Conservation (phyloP, 116 monocot genomes). For the Dioscorea cayenensis region DNA sequence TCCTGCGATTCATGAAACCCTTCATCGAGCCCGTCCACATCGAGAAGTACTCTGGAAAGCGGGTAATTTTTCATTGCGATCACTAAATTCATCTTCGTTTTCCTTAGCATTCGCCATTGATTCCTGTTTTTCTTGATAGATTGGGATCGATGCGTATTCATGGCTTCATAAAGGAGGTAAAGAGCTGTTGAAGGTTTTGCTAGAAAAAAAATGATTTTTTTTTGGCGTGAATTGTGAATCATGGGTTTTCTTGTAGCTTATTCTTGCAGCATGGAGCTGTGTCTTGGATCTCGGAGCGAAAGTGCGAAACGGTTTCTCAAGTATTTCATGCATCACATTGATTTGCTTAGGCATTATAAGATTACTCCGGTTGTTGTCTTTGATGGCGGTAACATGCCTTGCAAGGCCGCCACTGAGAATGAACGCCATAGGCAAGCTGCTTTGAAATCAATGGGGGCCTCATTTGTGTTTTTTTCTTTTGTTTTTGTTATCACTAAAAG, state of each 20-base stretch:
- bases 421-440: constrained; percentile 39
- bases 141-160: constrained; percentile 86
- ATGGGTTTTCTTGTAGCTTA: constrained; percentile 44
- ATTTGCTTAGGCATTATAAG: constrained; percentile 55
- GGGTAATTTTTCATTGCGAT: constrained; percentile 23
- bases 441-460: neutral
- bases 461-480: neutral
- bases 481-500: too few relatives aligned
- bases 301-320: constrained; percentile 43
- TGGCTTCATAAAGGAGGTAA: constrained; percentile 95
- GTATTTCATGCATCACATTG: constrained; percentile 80
- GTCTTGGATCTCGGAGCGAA: constrained; percentile 28
- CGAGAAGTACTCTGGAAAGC: constrained; percentile 55
- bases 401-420: constrained; percentile 53
- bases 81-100: neutral
- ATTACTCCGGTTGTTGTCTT: constrained; percentile 71
- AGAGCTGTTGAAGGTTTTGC: neutral
- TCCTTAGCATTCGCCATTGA: neutral
- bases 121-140: constrained; percentile 26
- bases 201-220: neutral
- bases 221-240: neutral
- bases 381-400: constrained; percentile 64
- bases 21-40: constrained; percentile 75
- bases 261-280: constrained; percentile 89
- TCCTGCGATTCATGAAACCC: constrained; percentile 72